phyloP scores from a whole-genome alignment of 2,329 filamentous ascomycete species.

The Zalaria obscura region DNA sequence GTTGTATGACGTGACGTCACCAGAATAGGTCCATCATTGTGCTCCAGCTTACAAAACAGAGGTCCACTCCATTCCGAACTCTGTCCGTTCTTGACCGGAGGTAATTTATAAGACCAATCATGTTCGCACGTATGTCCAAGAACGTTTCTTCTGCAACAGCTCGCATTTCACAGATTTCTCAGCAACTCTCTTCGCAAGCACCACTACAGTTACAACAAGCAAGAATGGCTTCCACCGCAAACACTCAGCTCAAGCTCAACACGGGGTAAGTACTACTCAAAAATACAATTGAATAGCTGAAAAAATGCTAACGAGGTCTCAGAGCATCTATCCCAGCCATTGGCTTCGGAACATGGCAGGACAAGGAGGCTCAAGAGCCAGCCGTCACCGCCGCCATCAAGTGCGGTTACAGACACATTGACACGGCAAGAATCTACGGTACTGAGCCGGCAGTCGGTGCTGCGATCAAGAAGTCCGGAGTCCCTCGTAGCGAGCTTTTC shows the following conservation, averaged over 20 bases:
- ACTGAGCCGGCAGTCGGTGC: slow-evolving; percentile 54
- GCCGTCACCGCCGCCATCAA: slow-evolving; percentile 33
- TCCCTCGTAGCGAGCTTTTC: slow-evolving; percentile 51
- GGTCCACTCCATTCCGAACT: too few species aligned
- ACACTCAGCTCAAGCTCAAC: slow-evolving; percentile 22
- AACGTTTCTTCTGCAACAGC: slow-evolving; percentile 8
- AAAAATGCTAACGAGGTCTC: not conserved
- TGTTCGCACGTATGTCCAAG: slow-evolving; percentile 7
- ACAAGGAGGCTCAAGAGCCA: slow-evolving; percentile 33
- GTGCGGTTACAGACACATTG: slow-evolving; percentile 41
- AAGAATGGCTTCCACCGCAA: slow-evolving; percentile 5
- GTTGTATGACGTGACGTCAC: too few species aligned
- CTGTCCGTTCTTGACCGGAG: too few species aligned
- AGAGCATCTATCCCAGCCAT: slow-evolving; percentile 19
- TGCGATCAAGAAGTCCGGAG: slow-evolving; percentile 48
- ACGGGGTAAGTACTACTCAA: slow-evolving; percentile 30
- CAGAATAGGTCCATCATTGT: too few species aligned
- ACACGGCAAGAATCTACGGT: slow-evolving; percentile 20
- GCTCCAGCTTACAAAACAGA: too few species aligned
- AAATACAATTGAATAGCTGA: slow-evolving; percentile 4
- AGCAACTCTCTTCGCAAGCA: slow-evolving; percentile 12
- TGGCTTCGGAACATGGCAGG: slow-evolving; percentile 42
- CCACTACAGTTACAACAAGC: slow-evolving; percentile 10
- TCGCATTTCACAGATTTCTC: slow-evolving; percentile 9
- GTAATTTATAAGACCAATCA: not conserved